These are phyloP conservation scores for Cardamine resedifolia DNA, from an alignment of 345 rosid species.

Conservation along the genomic window DNA sequence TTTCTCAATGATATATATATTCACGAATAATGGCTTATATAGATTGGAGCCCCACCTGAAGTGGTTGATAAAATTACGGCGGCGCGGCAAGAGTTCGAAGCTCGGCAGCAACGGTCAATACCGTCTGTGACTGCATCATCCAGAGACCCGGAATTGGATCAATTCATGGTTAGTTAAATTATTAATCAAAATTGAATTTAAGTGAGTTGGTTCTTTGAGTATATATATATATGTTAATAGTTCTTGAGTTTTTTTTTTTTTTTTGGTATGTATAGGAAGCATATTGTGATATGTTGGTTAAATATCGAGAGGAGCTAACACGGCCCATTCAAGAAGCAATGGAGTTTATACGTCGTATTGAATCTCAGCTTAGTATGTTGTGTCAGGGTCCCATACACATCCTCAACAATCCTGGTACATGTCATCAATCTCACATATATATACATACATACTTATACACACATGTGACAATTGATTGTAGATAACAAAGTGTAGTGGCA, in stretches of 20 bases:
- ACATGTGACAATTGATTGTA: slow-evolving; percentile 4
- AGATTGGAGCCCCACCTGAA: slow-evolving; percentile 99
- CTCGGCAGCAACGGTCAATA: slow-evolving; percentile 58
- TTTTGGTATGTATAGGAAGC: slow-evolving; percentile 70
- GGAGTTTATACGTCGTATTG: slow-evolving; percentile 97
- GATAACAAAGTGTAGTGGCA: slow-evolving; percentile 22
- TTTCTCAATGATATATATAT: slow-evolving; percentile 13
- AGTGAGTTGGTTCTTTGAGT: neutral
- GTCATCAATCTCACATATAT: neutral
- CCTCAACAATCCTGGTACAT: slow-evolving; percentile 74
- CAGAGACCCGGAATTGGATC: slow-evolving; percentile 95
- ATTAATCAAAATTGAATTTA: neutral
- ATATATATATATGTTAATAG: neutral
- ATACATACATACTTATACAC: neutral
- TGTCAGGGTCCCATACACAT: slow-evolving; percentile 70
- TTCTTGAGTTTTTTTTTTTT: neutral
- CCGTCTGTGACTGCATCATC: slow-evolving; percentile 40
- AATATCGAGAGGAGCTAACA: slow-evolving; percentile 87
- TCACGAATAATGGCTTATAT: slow-evolving; percentile 10
- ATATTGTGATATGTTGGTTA: slow-evolving; percentile 90
- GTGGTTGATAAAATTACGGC: slow-evolving; percentile 66
- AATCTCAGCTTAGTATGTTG: slow-evolving; percentile 80
- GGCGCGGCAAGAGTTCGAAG: slow-evolving; percentile 75
- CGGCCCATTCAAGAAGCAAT: slow-evolving; percentile 95
- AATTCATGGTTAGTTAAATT: slow-evolving; percentile 73